Percentiles rank a stretch among this genome's conserved stretches.
These are phyloP conservation scores for Apiospora hydei DNA, from an alignment of 2,329 filamentous ascomycete species.

Conservation along the genomic window DNA sequence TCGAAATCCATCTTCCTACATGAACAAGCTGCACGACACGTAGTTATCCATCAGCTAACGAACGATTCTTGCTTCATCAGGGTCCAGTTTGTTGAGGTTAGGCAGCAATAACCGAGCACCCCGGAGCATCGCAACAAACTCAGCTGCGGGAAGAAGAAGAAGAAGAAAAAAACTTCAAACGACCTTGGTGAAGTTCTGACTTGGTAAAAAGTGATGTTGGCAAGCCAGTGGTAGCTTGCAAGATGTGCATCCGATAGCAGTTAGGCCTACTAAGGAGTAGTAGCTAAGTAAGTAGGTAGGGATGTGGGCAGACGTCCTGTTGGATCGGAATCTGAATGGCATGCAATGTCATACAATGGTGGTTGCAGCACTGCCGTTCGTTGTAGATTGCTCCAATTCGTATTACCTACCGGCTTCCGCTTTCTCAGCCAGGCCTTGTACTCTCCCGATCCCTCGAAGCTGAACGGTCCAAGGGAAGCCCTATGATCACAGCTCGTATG, in stretches of 20 bases:
- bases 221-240: neutral
- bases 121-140: neutral
- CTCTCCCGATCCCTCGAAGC: neutral
- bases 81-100: constrained; percentile 3
- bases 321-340: neutral
- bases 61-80: constrained; percentile 12
- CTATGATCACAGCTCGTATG: neutral
- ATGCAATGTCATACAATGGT: neutral
- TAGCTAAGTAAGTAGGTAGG: neutral
- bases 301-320: neutral
- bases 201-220: neutral
- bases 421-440: neutral
- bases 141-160: neutral
- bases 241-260: neutral
- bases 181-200: neutral
- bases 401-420: neutral
- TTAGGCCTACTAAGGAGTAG: neutral
- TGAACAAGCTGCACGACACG: constrained; percentile 20
- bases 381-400: neutral
- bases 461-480: neutral
- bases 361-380: neutral
- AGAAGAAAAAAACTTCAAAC: too few species aligned
- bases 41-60: constrained; percentile 14
- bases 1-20: constrained; percentile 16
- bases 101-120: neutral